Evolutionary conservation across 2,329 filamentous ascomycete species (phyloP), one percentile per base, ranked within the genome.

Genomic region (Neofusicoccum kwambonambiense): DNA sequence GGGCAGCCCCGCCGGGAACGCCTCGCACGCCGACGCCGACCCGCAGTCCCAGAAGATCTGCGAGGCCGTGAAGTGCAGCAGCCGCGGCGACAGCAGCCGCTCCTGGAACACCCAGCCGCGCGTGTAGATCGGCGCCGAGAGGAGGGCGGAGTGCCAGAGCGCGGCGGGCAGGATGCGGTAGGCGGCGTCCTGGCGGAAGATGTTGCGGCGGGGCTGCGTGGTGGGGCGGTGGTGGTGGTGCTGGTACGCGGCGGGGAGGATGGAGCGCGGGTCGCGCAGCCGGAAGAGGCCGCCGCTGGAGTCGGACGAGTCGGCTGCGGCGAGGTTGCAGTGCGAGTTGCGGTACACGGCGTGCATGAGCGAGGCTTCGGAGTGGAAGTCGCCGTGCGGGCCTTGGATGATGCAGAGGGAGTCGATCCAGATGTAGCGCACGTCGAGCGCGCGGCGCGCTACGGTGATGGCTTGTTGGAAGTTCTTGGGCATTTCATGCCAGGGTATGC

Each of bases 101-200:
- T 74, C 73, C 72, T 75, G 73, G 50, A 72, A 74, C 3, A 75
- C 73, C 73, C 73, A 74, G n/a, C 22, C 54, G 9, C 54, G 39
- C 2, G 44, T 64, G 41, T 74, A 73, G 2, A 74, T 15, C 2
- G 17, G 13, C 0, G 66, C 66, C 5, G 66, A n/a, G 11, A 74
- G 66, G 22, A 75, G 60, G 22, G 69, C 65, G 1, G 17, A 42
- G 2, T 69, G 67, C 71, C 72, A 75, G 4, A 74, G 22, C 52
- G 70, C 62, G n/a, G 64, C 64, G 9, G 65, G 34, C 6, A 74
- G 47, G 15, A 71, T 56, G 9, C 67, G 65, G 71, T 70, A 74
- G 8, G 54, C 50, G 19, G 65, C 66, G 3, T 45, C 56, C 5
- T 19, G 39, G 8, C 63, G 22, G 4, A 74, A 52, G n/a, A 71